Evolutionary conservation across 2,329 filamentous ascomycete species (phyloP).

Genomic region (Colletotrichum lentis): DNA sequence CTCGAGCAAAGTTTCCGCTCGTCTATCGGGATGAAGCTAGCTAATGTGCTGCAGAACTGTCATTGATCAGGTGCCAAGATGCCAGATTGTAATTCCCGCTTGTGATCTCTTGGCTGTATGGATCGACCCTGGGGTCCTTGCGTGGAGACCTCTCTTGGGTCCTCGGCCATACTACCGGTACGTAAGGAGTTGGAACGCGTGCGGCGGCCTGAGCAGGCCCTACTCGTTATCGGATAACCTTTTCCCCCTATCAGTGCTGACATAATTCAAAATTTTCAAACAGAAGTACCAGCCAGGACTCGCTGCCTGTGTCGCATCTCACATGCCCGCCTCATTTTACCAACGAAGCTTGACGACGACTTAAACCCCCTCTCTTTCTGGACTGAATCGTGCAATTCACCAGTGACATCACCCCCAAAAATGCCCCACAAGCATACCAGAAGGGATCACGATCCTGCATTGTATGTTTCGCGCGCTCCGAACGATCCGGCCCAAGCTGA

Average conservation of each 20-base stretch:
- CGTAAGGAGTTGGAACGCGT: neutral
- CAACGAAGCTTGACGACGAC: neutral
- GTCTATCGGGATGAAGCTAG: constrained; percentile 15
- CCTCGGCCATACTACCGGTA: too few relatives aligned
- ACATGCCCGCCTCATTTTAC: constrained; percentile 2
- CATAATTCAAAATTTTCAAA: constrained; percentile 27
- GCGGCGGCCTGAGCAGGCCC: neutral
- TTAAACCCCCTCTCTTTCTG: neutral
- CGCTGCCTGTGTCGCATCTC: too few relatives aligned
- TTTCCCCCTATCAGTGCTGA: constrained; percentile 13
- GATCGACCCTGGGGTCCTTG: constrained; percentile 21
- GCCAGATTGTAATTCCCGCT: constrained; percentile 32
- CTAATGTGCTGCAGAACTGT: constrained; percentile 23
- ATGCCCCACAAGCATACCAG: constrained; percentile 93
- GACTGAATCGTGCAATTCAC: neutral
- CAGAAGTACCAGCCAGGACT: neutral
- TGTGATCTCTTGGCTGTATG: constrained; percentile 29
- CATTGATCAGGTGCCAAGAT: constrained; percentile 36
- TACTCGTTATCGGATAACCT: constrained; percentile 19
- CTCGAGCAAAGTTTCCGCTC: constrained; percentile 17
- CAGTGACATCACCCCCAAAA: constrained; percentile 34
- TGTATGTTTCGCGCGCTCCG: constrained; percentile 52
- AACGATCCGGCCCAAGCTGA: constrained; percentile 14
- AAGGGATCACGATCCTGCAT: constrained; percentile 62
- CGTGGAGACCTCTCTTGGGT: neutral